Percentiles rank a stretch among this genome's conserved stretches.
Evolutionary conservation across 2,329 filamentous ascomycete genomes (phyloP).

Genomic region (Scedosporium minutisporum): DNA sequence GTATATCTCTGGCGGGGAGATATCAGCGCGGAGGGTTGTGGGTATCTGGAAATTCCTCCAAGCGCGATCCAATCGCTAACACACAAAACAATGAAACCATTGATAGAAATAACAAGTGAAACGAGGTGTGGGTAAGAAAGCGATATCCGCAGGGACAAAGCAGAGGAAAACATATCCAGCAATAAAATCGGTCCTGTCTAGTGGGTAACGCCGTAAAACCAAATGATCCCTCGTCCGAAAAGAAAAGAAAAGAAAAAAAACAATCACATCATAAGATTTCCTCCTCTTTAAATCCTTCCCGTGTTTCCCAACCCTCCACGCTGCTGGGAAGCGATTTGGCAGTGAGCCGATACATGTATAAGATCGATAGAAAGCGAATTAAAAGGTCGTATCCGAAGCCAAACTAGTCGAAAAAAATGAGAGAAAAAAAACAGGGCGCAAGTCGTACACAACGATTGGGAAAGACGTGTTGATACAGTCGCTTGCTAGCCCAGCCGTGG

Average conservation of each 20-base stretch:
- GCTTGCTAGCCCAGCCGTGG: slow-evolving; percentile 10
- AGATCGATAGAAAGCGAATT: slow-evolving; percentile 17
- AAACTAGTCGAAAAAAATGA: slow-evolving; percentile 14
- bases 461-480: slow-evolving; percentile 3
- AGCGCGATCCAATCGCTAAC: background rate
- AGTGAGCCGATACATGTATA: slow-evolving; percentile 26
- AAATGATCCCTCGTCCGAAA: slow-evolving; percentile 1
- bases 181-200: background rate
- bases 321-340: slow-evolving; percentile 28
- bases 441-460: slow-evolving; percentile 10
- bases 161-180: background rate
- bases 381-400: slow-evolving; percentile 22
- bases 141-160: background rate
- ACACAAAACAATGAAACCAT: background rate
- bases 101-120: background rate
- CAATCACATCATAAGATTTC: slow-evolving; percentile 8
- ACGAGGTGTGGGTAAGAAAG: background rate
- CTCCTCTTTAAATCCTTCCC: slow-evolving; percentile 9
- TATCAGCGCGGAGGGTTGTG: background rate
- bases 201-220: slow-evolving; percentile 1
- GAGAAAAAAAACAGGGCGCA: slow-evolving; percentile 1
- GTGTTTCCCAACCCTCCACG: slow-evolving; percentile 13
- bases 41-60: background rate
- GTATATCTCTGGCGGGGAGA: background rate
- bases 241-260: slow-evolving; percentile 7